Conservation (phyloP, 2,329 filamentous ascomycete species). For the Phyllosticta paracitricarpa region DNA sequence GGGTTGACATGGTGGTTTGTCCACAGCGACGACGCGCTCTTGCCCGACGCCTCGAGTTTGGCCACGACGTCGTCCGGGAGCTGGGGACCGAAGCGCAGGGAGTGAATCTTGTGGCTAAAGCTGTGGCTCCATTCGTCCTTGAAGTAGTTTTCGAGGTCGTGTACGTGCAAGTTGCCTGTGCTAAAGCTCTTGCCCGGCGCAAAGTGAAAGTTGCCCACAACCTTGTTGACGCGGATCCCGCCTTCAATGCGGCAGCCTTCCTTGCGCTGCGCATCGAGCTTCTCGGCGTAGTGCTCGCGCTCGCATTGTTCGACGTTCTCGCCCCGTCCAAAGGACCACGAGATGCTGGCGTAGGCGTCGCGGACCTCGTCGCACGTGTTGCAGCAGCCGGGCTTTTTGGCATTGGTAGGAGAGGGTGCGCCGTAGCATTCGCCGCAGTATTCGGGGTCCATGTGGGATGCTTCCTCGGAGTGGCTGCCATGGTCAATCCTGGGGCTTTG, state of each 20-base stretch:
- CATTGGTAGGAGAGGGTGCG: conserved; percentile 60
- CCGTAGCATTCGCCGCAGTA: conserved; percentile 96
- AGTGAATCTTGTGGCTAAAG: conserved; percentile 82
- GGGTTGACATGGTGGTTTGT: conserved; percentile 89
- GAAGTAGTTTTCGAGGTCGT: conserved; percentile 94
- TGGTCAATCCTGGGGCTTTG: not conserved
- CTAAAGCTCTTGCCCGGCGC: conserved; percentile 93
- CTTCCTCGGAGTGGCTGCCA: conserved; percentile 53
- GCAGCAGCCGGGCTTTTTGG: conserved; percentile 78
- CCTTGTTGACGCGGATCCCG: conserved; percentile 90
- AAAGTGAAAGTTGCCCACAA: conserved; percentile 97
- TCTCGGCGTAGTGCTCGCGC: conserved; percentile 86
- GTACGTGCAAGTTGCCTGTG: conserved; percentile 92
- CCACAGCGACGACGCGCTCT: conserved; percentile 51
- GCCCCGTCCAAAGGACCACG: conserved; percentile 90
- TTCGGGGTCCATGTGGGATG: conserved; percentile 71
- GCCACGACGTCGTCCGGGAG: conserved; percentile 59
- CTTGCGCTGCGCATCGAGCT: conserved; percentile 72
- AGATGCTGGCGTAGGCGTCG: conserved; percentile 80
- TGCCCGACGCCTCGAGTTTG: conserved; percentile 46
- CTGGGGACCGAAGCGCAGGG: conserved; percentile 85
- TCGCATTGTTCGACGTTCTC: conserved; percentile 91
- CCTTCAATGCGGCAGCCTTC: conserved; percentile 96
- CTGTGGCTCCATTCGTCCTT: conserved; percentile 66
- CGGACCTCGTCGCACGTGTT: conserved; percentile 95